These are phyloP conservation scores for Solanum gracilifrons DNA, from an alignment of 257 asterid species.

Conservation along the genomic window DNA sequence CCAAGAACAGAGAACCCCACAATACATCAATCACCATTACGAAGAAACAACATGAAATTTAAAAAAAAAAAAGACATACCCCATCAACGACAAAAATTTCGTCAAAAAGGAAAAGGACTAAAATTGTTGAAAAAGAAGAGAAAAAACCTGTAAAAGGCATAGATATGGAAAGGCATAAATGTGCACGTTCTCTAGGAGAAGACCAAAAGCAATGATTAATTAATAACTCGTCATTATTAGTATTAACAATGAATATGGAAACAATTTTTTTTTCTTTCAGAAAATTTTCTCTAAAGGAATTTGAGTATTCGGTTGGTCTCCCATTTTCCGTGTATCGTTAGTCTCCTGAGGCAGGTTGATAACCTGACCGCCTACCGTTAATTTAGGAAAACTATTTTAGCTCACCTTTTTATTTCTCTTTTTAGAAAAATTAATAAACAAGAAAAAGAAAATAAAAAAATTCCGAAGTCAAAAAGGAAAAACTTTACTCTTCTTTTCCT, in stretches of 20 bases:
- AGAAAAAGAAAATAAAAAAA: not conserved
- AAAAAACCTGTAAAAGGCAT: not conserved
- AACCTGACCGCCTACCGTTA: conserved; percentile 27
- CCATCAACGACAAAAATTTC: not conserved
- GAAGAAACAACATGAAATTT: not conserved
- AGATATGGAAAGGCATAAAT: not conserved
- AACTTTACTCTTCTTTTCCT: not conserved
- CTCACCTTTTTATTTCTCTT: not conserved
- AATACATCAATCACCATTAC: not conserved
- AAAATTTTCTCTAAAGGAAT: not conserved
- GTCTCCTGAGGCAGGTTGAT: conserved; percentile 29
- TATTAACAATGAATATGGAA: not conserved
- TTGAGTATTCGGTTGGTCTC: conserved; percentile 6
- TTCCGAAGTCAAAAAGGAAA: not conserved
- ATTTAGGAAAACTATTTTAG: conserved; percentile 14
- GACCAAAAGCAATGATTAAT: not conserved
- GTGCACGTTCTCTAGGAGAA: not conserved
- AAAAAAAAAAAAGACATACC: not conserved
- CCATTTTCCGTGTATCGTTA: conserved; percentile 30
- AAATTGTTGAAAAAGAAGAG: not conserved
- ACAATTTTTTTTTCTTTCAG: not conserved
- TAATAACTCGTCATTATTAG: not conserved
- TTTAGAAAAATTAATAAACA: not conserved
- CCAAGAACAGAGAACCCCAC: not conserved
- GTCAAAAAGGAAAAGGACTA: not conserved